Evolutionary conservation across 1,284 basidiomycete genomes (phyloP).

Genomic region (Cryptococcus deneoformans): DNA sequence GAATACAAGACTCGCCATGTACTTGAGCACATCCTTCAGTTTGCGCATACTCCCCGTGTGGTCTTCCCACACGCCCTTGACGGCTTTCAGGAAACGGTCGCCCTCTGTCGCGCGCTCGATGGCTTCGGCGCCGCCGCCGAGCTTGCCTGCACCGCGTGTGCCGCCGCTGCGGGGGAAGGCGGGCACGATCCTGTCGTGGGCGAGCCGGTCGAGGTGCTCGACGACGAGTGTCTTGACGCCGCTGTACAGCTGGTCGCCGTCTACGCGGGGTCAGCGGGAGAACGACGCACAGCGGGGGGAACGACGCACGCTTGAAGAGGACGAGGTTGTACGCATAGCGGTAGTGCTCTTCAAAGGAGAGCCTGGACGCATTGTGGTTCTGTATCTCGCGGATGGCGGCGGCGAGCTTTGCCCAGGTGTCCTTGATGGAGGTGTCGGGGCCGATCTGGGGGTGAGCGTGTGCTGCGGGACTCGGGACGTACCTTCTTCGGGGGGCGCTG

Average conservation of each 20-base stretch:
- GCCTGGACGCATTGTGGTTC: conserved; percentile 84
- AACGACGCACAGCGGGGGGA: conserved; percentile 27
- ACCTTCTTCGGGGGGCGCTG: conserved; percentile 46
- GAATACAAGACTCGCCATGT: conserved; percentile 66
- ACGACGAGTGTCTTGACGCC: conserved; percentile 77
- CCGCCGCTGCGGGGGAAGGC: conserved; percentile 63
- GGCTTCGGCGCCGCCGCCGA: conserved; percentile 40
- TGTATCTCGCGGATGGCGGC: conserved; percentile 91
- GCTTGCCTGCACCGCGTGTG: conserved; percentile 31
- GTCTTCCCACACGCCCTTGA: conserved; percentile 90
- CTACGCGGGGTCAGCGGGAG: conserved; percentile 17
- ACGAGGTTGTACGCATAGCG: conserved; percentile 94
- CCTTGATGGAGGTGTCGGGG: conserved; percentile 45
- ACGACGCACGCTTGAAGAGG: conserved; percentile 61
- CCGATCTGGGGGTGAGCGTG: conserved; percentile 27
- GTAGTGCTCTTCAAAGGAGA: conserved; percentile 97
- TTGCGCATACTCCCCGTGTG: conserved; percentile 88
- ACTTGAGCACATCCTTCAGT: conserved; percentile 86
- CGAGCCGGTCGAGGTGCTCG: conserved; percentile 79
- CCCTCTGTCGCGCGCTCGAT: conserved; percentile 58
- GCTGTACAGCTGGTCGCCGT: conserved; percentile 81
- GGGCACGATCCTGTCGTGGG: conserved; percentile 73
- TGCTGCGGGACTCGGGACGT: background rate
- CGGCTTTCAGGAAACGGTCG: conserved; percentile 77
- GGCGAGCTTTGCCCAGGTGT: conserved; percentile 46